phyloP scores from a whole-genome alignment of 495 filamentous ascomycete species.

The Podospora pseudoanserina region DNA sequence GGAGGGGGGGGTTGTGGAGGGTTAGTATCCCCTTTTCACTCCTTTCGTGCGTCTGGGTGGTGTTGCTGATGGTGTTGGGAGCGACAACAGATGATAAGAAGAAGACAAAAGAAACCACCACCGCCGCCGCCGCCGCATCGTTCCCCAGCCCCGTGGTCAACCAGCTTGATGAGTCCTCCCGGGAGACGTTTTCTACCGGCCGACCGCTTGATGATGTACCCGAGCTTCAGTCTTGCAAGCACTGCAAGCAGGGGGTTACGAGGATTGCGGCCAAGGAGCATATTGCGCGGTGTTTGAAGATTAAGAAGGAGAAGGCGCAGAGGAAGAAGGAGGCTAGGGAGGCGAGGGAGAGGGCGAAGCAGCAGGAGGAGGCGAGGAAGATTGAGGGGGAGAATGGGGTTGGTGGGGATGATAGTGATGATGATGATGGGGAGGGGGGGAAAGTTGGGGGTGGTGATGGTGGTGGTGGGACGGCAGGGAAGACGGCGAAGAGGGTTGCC shows the following conservation, averaged over 20 bases:
- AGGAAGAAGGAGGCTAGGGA: slow-evolving; percentile 78
- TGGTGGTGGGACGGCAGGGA: slow-evolving; percentile 39
- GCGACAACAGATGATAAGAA: slow-evolving; percentile 40
- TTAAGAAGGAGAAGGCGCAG: slow-evolving; percentile 71
- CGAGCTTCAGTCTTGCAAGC: slow-evolving; percentile 71
- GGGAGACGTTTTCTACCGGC: slow-evolving; percentile 68
- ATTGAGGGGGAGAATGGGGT: slow-evolving; percentile 55
- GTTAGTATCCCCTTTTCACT: slow-evolving; percentile 36
- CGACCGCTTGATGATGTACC: slow-evolving; percentile 66
- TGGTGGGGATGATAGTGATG: slow-evolving; percentile 69
- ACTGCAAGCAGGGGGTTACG: slow-evolving; percentile 72
- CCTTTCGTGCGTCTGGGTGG: slow-evolving; percentile 1
- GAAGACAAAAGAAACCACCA: slow-evolving; percentile 34
- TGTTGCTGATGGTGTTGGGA: slow-evolving; percentile 30
- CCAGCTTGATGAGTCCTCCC: slow-evolving; percentile 63
- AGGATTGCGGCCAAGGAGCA: slow-evolving; percentile 60
- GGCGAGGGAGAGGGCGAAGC: slow-evolving; percentile 63
- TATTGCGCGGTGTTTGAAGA: slow-evolving; percentile 63
- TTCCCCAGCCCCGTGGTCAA: slow-evolving; percentile 61
- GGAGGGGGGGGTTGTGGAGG: slow-evolving; percentile 50
- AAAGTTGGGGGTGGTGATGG: slow-evolving; percentile 36
- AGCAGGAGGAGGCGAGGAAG: slow-evolving; percentile 57
- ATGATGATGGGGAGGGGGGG: slow-evolving; percentile 42
- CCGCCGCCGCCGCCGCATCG: slow-evolving; percentile 37
- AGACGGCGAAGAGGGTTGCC: slow-evolving; percentile 69